Percentiles rank a stretch among this genome's conserved stretches.
Evolutionary conservation across 257 asterid genomes (phyloP).

Genomic region (Jacaranda mimosifolia): DNA sequence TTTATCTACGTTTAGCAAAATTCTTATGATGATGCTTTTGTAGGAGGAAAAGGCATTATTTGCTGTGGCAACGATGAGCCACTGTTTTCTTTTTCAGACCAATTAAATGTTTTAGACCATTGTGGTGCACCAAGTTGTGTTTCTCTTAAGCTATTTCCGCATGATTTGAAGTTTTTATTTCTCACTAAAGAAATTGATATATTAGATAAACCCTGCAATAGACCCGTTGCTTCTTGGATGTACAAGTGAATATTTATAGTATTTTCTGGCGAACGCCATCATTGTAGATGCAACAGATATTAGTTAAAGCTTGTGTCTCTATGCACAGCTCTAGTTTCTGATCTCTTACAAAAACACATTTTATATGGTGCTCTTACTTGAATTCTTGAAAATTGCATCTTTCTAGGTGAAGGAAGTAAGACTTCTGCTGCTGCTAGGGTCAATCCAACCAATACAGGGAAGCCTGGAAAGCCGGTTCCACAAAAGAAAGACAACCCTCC

Average conservation of each 20-base stretch:
- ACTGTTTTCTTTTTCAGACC: background rate
- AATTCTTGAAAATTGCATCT: conserved; percentile 29
- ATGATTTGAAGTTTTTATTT: background rate
- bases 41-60: conserved; percentile 2
- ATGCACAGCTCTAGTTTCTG: conserved; percentile 12
- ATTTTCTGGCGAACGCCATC: background rate
- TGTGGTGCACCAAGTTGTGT: background rate
- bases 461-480: conserved; percentile 59
- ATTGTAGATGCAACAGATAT: background rate
- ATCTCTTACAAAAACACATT: conserved; percentile 9
- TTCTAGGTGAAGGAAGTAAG: conserved; percentile 77
- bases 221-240: background rate
- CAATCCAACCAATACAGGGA: conserved; percentile 56
- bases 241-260: background rate
- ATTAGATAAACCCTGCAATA: conserved; percentile 18
- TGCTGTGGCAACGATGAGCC: conserved; percentile 23
- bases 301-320: conserved; percentile 24
- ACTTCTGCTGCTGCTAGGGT: conserved; percentile 53
- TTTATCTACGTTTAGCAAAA: conserved; percentile 2
- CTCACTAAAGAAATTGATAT: background rate
- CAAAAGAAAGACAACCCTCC: conserved; percentile 77
- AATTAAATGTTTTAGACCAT: background rate
- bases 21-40: conserved; percentile 1
- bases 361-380: conserved; percentile 3
- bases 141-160: conserved; percentile 17